Evolutionary conservation across 2,329 filamentous ascomycete genomes (phyloP), one percentile per base, ranked within the genome.

Genomic region (Phialophora chinensis): DNA sequence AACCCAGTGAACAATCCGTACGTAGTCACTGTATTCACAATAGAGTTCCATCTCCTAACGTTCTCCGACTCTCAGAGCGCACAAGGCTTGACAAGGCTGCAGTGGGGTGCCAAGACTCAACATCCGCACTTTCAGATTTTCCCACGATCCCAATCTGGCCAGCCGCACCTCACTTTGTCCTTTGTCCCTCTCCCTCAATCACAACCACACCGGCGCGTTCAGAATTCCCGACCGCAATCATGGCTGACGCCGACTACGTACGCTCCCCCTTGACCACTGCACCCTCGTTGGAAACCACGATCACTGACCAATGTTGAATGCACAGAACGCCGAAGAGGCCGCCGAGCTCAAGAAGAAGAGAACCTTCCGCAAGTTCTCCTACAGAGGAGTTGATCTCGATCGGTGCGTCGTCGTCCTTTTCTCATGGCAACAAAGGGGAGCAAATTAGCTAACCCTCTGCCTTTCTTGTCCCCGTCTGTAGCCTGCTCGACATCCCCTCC

Each of bases 331-430:
- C 83, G 93, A 96, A 87, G 92, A 95, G 88, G 94, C 94, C 85
- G 94, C 93, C 82, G 95, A 97, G 91, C 87, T 99, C 85, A 99
- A 98, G 93, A 96, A 92, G 89, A 96, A 91, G 88, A 96, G 95
- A 94, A 87, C 93, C 78, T 97, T 98, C 91, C 91, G 93, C 87
- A 99, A 98, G 91, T 99, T 98, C 83, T 95, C 93, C 77, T 99
- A 97, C 92, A 92, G 95, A 82, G 95, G 95, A 81, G 92, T 99
- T 84, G 95, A 99, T 85, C 93, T 99, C 83, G 95, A 99, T 84
- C 92, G 97, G 94, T 97, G 93, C 80, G 93, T 86, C 73, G 60
- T 66, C 72, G 65, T 55, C 38, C 14, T 35, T 4, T 12, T 35
- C 4, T 4, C 25, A 57, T 31, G 25, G 38, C 50, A 35, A 35